Evolutionary conservation across 192 early-diverging fungal genomes (phyloP).

Genomic region (Entophlyctis luteolus): DNA sequence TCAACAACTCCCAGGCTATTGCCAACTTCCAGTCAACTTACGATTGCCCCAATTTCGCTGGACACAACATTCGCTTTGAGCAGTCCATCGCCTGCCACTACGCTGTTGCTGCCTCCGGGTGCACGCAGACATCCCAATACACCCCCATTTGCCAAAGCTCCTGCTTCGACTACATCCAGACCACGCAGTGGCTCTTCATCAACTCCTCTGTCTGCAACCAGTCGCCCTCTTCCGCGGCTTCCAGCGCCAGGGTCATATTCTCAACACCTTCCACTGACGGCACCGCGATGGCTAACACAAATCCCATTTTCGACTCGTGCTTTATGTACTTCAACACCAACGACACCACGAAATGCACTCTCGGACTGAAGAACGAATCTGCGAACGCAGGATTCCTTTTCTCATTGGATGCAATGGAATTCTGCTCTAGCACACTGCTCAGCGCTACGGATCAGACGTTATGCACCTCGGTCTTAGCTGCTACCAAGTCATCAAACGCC

Average conservation of each 20-base stretch:
- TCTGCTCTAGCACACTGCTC: slow-evolving; percentile 15
- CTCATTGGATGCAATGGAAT: slow-evolving; percentile 9
- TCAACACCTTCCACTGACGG: neutral
- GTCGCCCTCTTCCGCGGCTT: neutral
- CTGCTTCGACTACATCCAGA: slow-evolving; percentile 29
- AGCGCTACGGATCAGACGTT: neutral
- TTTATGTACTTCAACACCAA: slow-evolving; percentile 19
- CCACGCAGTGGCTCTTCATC: slow-evolving; percentile 24
- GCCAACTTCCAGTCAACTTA: slow-evolving; percentile 14
- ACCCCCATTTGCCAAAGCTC: slow-evolving; percentile 29
- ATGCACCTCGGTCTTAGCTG: neutral
- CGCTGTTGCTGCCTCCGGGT: slow-evolving; percentile 17
- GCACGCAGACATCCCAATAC: neutral
- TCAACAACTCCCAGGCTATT: slow-evolving; percentile 14
- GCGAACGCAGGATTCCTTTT: slow-evolving; percentile 21
- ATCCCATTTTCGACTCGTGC: slow-evolving; percentile 18
- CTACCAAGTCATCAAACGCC: neutral
- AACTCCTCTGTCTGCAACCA: slow-evolving; percentile 27
- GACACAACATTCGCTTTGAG: slow-evolving; percentile 29
- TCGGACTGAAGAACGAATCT: slow-evolving; percentile 22
- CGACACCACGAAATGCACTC: slow-evolving; percentile 19
- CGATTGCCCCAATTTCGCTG: slow-evolving; percentile 32
- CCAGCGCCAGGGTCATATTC: neutral
- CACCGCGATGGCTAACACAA: neutral
- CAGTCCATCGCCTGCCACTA: slow-evolving; percentile 30